Base-by-base conservation (phyloP, 371 early-diverging fungal species). In the Mortierella sp. region DNA sequence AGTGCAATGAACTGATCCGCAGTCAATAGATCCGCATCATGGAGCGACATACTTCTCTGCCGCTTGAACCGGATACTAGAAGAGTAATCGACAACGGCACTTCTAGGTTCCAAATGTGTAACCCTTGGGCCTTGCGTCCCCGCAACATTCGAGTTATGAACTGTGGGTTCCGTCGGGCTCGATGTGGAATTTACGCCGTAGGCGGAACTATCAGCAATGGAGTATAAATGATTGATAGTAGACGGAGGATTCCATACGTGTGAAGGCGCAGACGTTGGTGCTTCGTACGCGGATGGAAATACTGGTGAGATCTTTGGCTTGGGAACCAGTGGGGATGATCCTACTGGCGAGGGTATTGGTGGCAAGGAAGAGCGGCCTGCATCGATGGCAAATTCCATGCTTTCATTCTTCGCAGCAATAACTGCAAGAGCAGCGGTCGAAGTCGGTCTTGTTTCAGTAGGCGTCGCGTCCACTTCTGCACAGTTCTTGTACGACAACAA, bases 41-140 rank as follows among this genome's bases (percentile, higher is more conserved):
- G 76, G 2, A 75, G 55, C 24, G 76, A 75, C 76, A 75, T 75
- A 37, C 76, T 75, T 12, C 76, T 28, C 42, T 75, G 76, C 7
- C 64, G 58, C 51, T 62, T 68, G 51, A 64, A 75, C 24, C 59
- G 39, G 24, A 68, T 56, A 6, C 48, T 52, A 0, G 62, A 56
- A 2, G 57, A 34, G 17, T 73, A 67, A 24, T 73, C 73, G 2
- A 50, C 60, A 3, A 64, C 69, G 6, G 64, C 60, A 31, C 60
- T 69, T 12, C 60, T 56, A 14, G 76, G 76, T 30, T 68, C 76
- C 30, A 69, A 23, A 49, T 69, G 57, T 3, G 50, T 60, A n/a
- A 53, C 14, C n/a, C 50, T 42, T 9, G 62, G 34, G 12, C 55
- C 50, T 11, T 31, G 26, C 2, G 43, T 6, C 6, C 24, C 11